A percentile compares a stretch with the other conserved stretches of the same genome.
Evolutionary conservation across 306 rosid species (phyloP).

Genomic region (Oxytropis ochrocephala): DNA sequence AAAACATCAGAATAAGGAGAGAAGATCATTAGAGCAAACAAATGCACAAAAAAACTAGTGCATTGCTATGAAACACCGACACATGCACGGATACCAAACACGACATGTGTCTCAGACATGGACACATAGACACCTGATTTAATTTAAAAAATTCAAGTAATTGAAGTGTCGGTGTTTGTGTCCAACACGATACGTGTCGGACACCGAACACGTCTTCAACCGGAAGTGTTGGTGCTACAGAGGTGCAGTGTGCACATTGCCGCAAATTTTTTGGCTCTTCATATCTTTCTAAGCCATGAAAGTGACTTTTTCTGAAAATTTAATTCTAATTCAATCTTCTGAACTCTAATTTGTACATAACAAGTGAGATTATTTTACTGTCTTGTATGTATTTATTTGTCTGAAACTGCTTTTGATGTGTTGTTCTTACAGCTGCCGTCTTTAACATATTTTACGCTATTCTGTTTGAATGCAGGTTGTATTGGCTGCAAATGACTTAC

Average conservation of each 20-base stretch:
- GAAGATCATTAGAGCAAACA: background rate
- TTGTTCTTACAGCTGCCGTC: background rate
- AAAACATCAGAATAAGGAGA: background rate
- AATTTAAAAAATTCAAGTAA: too few species aligned
- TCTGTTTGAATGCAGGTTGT: slow-evolving; percentile 60
- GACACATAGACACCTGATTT: too few species aligned
- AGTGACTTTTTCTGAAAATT: slow-evolving; percentile 16
- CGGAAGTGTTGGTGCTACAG: too few species aligned
- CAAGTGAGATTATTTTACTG: background rate
- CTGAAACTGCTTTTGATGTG: background rate
- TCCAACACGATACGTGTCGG: too few species aligned
- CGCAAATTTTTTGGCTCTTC: background rate
- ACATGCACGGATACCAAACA: too few species aligned
- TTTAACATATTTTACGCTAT: slow-evolving; percentile 16
- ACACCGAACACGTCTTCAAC: too few species aligned
- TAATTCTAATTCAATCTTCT: background rate
- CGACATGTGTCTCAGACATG: too few species aligned
- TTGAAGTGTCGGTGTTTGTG: too few species aligned
- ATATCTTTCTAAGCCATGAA: background rate
- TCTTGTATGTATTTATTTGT: background rate
- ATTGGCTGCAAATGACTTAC: slow-evolving; percentile 94
- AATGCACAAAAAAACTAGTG: too few species aligned
- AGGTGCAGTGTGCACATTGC: background rate
- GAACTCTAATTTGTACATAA: background rate
- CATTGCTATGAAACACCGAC: too few species aligned